phyloP scores from a whole-genome alignment of 108 stramenopile genomes.

The Bacterosira constricta region DNA sequence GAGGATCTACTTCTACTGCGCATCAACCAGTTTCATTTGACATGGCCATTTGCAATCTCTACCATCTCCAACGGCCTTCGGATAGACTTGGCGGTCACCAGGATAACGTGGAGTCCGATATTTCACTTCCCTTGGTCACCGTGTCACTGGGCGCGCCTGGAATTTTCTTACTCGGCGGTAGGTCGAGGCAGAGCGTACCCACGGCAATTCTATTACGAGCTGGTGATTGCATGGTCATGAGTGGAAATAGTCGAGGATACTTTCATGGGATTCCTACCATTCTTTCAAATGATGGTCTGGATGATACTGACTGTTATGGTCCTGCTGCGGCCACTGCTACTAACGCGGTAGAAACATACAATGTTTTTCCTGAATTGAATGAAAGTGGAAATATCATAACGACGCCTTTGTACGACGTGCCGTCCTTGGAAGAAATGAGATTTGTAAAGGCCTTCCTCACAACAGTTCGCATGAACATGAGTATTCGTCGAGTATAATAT shows the following conservation, averaged over 20 bases:
- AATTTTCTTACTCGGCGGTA: conserved; percentile 46
- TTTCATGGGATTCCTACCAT: conserved; percentile 50
- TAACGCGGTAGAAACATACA: background rate
- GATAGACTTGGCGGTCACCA: conserved; percentile 47
- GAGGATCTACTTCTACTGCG: no score
- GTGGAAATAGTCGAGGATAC: conserved; percentile 43
- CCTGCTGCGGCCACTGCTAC: no score
- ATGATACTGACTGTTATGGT: background rate
- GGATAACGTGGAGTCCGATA: conserved; percentile 48
- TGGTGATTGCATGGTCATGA: conserved; percentile 48
- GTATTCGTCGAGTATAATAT: conserved; percentile 41
- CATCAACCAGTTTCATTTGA: conserved; percentile 15
- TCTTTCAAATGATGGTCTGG: conserved; percentile 25
- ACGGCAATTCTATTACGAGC: conserved; percentile 43
- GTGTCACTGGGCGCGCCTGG: conserved; percentile 50
- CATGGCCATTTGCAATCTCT: conserved; percentile 51
- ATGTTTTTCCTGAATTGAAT: conserved; percentile 33
- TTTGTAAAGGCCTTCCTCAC: conserved; percentile 47
- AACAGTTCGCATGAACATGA: conserved; percentile 49
- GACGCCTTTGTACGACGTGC: no score
- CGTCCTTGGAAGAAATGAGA: conserved; percentile 29
- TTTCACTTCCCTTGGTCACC: conserved; percentile 48
- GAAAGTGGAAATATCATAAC: conserved; percentile 5
- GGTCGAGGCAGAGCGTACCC: conserved; percentile 20
- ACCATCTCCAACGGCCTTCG: conserved; percentile 43